A percentile compares a stretch with the other conserved stretches of the same genome.
These are phyloP conservation scores for Paramecium octaurelia DNA, from an alignment of 73 alveolate species.

Conservation along the genomic window DNA sequence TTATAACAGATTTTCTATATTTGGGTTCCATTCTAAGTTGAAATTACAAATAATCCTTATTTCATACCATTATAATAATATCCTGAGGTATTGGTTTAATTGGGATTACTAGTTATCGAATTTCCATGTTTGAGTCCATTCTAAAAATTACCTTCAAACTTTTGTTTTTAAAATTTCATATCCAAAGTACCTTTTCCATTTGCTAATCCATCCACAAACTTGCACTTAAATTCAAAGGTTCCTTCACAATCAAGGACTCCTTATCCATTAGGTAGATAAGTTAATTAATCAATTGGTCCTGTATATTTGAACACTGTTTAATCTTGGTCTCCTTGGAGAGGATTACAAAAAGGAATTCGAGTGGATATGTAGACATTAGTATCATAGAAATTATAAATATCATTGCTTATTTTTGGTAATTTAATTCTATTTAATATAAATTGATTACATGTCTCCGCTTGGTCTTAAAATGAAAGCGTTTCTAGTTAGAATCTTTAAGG, in stretches of 20 bases:
- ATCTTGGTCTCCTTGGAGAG: neutral
- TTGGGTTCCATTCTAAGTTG: neutral
- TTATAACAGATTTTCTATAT: neutral
- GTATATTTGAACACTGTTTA: neutral
- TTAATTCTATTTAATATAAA: neutral
- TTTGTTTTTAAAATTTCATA: neutral
- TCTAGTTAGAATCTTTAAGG: neutral
- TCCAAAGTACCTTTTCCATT: neutral
- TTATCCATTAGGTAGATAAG: neutral
- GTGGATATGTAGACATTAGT: neutral
- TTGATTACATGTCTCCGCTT: neutral
- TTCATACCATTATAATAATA: neutral
- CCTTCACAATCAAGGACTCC: neutral
- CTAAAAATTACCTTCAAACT: neutral
- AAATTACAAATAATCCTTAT: neutral
- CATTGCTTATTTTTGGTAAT: neutral
- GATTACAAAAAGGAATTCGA: neutral
- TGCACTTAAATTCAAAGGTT: neutral
- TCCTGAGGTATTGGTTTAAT: neutral
- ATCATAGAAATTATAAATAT: neutral
- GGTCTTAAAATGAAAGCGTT: neutral
- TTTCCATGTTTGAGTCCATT: neutral
- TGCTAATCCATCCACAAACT: neutral
- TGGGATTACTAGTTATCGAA: neutral
- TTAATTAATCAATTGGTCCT: neutral